These are phyloP conservation scores for Trichoderma atroviride DNA, from an alignment of 2,329 filamentous ascomycete genomes.

Conservation along the genomic window DNA sequence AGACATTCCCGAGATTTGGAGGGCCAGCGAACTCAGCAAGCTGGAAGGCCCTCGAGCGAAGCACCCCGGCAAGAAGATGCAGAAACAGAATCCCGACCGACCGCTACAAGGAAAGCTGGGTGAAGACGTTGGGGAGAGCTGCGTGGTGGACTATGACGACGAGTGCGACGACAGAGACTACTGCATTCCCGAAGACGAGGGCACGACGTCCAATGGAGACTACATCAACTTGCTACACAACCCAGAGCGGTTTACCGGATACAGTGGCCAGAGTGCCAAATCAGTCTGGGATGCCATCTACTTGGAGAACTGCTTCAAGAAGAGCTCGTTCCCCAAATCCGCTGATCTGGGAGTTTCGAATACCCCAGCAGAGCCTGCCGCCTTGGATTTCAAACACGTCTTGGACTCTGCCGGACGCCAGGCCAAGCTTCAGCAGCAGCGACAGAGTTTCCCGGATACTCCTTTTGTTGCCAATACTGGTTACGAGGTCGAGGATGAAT, in stretches of 20 bases:
- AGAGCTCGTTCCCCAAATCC: conserved; percentile 63
- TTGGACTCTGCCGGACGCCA: conserved; percentile 62
- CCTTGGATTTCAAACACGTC: conserved; percentile 63
- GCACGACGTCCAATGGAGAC: conserved; percentile 82
- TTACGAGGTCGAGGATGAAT: conserved; percentile 84
- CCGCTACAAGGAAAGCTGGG: conserved; percentile 84
- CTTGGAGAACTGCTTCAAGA: conserved; percentile 92
- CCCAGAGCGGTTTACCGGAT: conserved; percentile 94
- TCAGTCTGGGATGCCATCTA: conserved; percentile 98
- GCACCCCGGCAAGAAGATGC: conserved; percentile 77
- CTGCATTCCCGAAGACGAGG: conserved; percentile 94
- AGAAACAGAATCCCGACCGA: conserved; percentile 68
- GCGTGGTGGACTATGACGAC: conserved; percentile 95
- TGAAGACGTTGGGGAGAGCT: conserved; percentile 88
- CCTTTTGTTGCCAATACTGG: conserved; percentile 65
- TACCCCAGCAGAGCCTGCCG: conserved; percentile 55
- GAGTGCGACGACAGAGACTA: conserved; percentile 97
- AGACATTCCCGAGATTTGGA: conserved; percentile 89
- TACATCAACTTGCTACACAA: conserved; percentile 95
- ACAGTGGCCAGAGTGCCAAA: conserved; percentile 78
- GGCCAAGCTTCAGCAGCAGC: conserved; percentile 60
- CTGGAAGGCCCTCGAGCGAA: conserved; percentile 87
- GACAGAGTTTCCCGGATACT: conserved; percentile 50
- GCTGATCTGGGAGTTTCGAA: conserved; percentile 54
- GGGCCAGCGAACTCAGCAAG: conserved; percentile 87